Base-by-base conservation (phyloP, 2,329 filamentous ascomycete genomes). In the Hypoxylon sp. region DNA sequence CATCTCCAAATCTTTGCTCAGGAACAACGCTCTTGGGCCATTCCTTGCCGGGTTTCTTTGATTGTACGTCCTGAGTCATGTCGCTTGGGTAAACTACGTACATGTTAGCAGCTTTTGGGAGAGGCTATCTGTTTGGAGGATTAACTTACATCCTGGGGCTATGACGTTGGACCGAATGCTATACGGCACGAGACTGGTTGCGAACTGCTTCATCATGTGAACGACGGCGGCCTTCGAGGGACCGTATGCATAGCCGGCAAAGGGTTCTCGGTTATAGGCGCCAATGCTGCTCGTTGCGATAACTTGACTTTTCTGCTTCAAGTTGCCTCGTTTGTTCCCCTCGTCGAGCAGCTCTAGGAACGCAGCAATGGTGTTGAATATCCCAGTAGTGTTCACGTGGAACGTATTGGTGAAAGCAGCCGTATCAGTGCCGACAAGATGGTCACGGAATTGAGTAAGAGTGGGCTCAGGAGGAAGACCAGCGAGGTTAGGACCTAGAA, bases 231-330 rank as follows among this genome's bases (percentile, higher is more conserved):
- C 89, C 79, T 93, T 92, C 60, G 86, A 88, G 0, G 87, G 83
- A 61, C 89, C 89, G 79, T 92, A 92, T 0, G 86, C 84, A 75
- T 89, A 91, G 67, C 91, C 89, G 25, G 87, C 85, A 63, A 89
- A 84, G 0, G 86, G 80, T 30, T 84, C 78, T 50, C 89, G 84
- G 75, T 90, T 87, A 60, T 90, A 87, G 0, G 86, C 89, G 1
- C 83, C 87, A 78, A 92, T 90, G 57, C 84, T 88, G 23, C 85
- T 85, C 52, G 89, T 90, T 17, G 89, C 89, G 73, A 93, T 87
- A 36, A 82, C 73, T 66, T 82, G 80, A 68, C 80, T 81, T 65
- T 75, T 76, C 70, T 81, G 79, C 19, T 79, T 80, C 5, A 85
- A 80, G 38, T 82, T 85, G n/a, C 85, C 80, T 11, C 80, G 78